Evolutionary conservation across 257 asterid genomes (phyloP).

Genomic region (Mitragyna speciosa): DNA sequence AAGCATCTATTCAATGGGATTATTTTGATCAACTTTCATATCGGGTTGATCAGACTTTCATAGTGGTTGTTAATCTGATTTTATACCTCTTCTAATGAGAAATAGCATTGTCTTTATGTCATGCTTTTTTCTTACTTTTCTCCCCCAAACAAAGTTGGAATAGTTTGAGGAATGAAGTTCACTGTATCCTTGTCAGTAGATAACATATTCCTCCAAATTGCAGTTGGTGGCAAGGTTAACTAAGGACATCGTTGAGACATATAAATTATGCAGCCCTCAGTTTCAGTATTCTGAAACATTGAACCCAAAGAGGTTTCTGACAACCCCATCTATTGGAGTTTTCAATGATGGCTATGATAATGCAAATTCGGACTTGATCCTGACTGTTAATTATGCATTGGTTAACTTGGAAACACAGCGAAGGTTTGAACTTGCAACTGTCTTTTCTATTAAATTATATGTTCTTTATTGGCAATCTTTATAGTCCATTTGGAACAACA

Average conservation of each 20-base stretch:
- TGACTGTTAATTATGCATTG: slow-evolving; percentile 66
- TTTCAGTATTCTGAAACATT: slow-evolving; percentile 72
- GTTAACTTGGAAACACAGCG: slow-evolving; percentile 60
- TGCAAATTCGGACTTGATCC: slow-evolving; percentile 89
- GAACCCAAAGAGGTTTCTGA: slow-evolving; percentile 91
- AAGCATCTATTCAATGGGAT: not conserved
- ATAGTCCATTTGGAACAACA: not conserved
- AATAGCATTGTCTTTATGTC: not conserved
- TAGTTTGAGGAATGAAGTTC: not conserved
- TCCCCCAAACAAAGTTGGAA: not conserved
- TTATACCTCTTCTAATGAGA: not conserved
- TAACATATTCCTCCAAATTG: slow-evolving; percentile 24
- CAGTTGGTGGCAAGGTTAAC: slow-evolving; percentile 94
- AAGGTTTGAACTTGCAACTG: slow-evolving; percentile 52
- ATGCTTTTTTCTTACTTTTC: not conserved
- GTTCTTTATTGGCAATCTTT: not conserved
- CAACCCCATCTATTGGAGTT: slow-evolving; percentile 87
- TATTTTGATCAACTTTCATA: not conserved
- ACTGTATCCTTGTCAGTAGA: not conserved
- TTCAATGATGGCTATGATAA: slow-evolving; percentile 88
- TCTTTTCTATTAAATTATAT: slow-evolving; percentile 7
- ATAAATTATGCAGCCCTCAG: slow-evolving; percentile 81
- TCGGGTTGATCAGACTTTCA: no score
- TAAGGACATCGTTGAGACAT: slow-evolving; percentile 81
- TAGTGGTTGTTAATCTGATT: not conserved